Percentiles rank a stretch among this genome's conserved stretches.
Conservation (phyloP, 1,139 yeast genomes). For the Geotrichum carabidarum region DNA sequence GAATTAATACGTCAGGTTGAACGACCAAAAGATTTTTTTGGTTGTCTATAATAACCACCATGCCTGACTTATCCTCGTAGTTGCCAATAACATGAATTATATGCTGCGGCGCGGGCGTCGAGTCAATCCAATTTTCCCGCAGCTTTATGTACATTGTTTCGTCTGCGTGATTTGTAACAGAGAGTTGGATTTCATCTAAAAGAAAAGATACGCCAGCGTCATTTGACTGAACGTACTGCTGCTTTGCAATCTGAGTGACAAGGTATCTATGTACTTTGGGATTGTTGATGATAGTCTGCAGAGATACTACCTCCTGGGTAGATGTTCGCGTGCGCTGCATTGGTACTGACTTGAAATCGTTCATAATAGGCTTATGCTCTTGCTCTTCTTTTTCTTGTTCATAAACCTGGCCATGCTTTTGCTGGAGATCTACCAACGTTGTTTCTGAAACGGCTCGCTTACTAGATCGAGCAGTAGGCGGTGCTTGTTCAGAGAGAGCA, state of each 20-base stretch:
- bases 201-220: not conserved
- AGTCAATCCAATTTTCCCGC: conserved; percentile 29
- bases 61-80: conserved; percentile 19
- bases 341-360: conserved; percentile 6
- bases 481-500: not conserved
- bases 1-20: conserved; percentile 78
- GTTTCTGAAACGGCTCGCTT: conserved; percentile 5
- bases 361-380: not conserved
- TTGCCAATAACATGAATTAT: conserved; percentile 37
- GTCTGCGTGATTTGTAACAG: not conserved
- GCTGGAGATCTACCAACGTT: not conserved
- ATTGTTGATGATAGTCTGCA: conserved; percentile 5
- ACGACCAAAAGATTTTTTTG: conserved; percentile 55
- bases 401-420: not conserved
- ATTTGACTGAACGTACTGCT: not conserved
- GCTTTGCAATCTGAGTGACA: not conserved
- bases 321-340: conserved; percentile 11
- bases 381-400: not conserved
- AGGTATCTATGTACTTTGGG: conserved; percentile 14
- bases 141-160: not conserved
- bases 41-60: conserved; percentile 45
- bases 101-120: conserved; percentile 31
- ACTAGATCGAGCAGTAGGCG: not conserved
- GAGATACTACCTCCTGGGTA: conserved; percentile 5
- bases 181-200: not conserved